Evolutionary conservation across 495 filamentous ascomycete species (phyloP), one percentile per base, ranked within the genome.

Genomic region (Penicilliopsis zonata): DNA sequence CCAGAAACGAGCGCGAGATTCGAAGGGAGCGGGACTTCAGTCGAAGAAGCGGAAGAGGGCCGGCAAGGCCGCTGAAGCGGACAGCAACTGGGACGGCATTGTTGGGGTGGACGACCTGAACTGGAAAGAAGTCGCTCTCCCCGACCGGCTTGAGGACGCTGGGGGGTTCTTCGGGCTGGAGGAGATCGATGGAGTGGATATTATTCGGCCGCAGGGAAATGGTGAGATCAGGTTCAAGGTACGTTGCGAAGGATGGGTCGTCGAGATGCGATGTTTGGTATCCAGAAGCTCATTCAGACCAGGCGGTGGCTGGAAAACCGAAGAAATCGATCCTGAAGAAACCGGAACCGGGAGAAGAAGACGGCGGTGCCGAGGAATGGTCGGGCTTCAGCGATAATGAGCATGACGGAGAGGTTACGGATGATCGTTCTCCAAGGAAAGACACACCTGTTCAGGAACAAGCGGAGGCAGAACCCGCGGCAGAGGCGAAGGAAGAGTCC

Each of bases 121-220:
- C 57, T 98, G 90, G 90, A 76, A 76, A 41, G 70, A 77, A 36
- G 86, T 94, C 10, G 52, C 75, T 14, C 66, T 95, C 33, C 87
- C 87, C 4, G 86, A 94, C 49, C 76, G 78, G 42, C 67, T 94
- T 38, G 82, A 90, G 25, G 82, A 96, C 65, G 82, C 81, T n/a
- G 84, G 86, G 41, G 90, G 92, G 0, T 94, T 98, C 54, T 93
- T 76, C 55, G 88, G 90, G 0, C 52, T 98, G 23, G 88, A 98
- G 41, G 90, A 96, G 46, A 75, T 95, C 28, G 83, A 92, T 5
- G 85, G 80, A 26, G 82, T 96, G 1, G 84, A 94, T 18, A 64
- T 98, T 13, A 57, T 92, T 18, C 66, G 61, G 23, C 34, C 52
- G 10, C 22, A 50, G 9, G 44, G 45, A 1, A 44, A 38, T 2